Evolutionary conservation across 192 early-diverging fungal species (phyloP).

Genomic region (Umbelopsis sp.): DNA sequence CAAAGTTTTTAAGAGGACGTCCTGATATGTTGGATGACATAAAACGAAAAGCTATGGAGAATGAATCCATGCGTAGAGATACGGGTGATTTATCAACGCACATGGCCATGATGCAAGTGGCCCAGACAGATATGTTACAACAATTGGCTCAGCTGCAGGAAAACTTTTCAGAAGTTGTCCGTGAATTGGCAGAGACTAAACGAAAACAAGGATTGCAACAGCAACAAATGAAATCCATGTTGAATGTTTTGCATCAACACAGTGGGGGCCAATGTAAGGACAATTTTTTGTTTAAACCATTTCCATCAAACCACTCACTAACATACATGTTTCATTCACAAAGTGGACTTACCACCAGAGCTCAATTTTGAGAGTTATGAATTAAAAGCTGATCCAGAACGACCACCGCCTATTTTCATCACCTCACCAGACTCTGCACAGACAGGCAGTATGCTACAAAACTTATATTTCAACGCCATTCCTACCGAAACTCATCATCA

Average conservation of each 20-base stretch:
- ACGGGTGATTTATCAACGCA: constrained; percentile 75
- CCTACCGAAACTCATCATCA: constrained; percentile 26
- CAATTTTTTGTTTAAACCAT: neutral
- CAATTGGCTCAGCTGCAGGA: constrained; percentile 75
- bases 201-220: constrained; percentile 70
- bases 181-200: constrained; percentile 72
- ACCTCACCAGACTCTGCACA: constrained; percentile 52
- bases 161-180: constrained; percentile 67
- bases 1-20: constrained; percentile 76
- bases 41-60: constrained; percentile 89
- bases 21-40: constrained; percentile 87
- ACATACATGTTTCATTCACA: neutral
- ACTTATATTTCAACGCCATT: constrained; percentile 35
- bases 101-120: constrained; percentile 76
- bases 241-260: constrained; percentile 57
- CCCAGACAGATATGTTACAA: constrained; percentile 73
- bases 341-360: constrained; percentile 30
- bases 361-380: constrained; percentile 32
- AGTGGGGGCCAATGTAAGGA: constrained; percentile 30
- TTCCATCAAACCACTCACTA: neutral
- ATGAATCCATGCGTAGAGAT: constrained; percentile 70
- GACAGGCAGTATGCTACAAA: constrained; percentile 41
- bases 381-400: constrained; percentile 13
- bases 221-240: constrained; percentile 65
- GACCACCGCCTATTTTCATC: constrained; percentile 54